Evolutionary conservation across 345 rosid genomes (phyloP), one percentile per base, ranked within the genome.

Genomic region (Isatis tinctoria): DNA sequence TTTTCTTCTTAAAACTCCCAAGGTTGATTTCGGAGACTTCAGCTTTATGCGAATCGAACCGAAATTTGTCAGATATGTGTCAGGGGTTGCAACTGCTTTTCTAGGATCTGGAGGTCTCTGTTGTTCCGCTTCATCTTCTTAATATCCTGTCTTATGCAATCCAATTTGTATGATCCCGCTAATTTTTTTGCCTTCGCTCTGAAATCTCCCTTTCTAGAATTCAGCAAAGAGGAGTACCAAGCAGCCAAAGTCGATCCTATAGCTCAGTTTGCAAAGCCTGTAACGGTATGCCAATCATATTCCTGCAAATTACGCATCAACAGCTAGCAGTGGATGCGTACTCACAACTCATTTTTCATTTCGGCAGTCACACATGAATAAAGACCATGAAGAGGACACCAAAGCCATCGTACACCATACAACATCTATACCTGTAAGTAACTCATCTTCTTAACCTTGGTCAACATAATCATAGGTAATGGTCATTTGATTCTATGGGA

Each of bases 1-100:
- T 64, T n/a, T 37, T 27, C 26, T 67, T 78, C 27, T 62, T 63
- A 26, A 63, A 39, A 65, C 65, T 65, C n/a, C 63, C 59, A 83
- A 94, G 98, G 97, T 94, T 80, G 98, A 94, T 82, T 94, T 94
- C 32, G 96, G 97, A 52, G 99, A 94, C 85, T 94, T 91, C 80
- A 90, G 87, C 74, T 94, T 94, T 77, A 51, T 91, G 79, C 85
- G 84, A 22, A 84, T 94, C 22, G 88, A 88, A 82, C 97, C 99
- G 27, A 94, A 83, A 57, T 82, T 81, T 57, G 91, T 91, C 74
- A 81, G 92, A 73, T 95, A 85, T 76, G 93, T 94, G 3, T 91
- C 97, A 41, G 99, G 97, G 60, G 85, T 88, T 60, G 97, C 97
- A 61, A 86, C 97, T 48, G 96, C 99, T 71, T 84, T 88, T 69